Percentiles rank a stretch among this genome's conserved stretches.
Conservation (phyloP, 768 basidiomycete species). For the Amanita muscaria region DNA sequence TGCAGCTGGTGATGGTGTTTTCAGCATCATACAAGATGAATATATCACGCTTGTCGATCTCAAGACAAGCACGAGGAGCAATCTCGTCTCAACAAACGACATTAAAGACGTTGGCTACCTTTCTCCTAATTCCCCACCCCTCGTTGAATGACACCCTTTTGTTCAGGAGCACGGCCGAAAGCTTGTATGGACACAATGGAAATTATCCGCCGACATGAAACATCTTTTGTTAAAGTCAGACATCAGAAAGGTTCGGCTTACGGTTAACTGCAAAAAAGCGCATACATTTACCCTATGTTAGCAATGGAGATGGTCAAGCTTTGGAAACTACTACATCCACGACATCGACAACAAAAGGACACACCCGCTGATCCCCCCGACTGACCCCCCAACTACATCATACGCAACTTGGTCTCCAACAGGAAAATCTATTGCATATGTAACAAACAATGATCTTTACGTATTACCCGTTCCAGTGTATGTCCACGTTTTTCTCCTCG, state of each 20-base stretch:
- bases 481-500: conserved; percentile 16
- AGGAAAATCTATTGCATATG: conserved; percentile 78
- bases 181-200: conserved; percentile 55
- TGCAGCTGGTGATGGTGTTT: conserved; percentile 91
- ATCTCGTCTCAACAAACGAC: conserved; percentile 48
- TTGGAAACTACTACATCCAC: conserved; percentile 92
- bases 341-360: conserved; percentile 61
- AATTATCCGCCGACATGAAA: conserved; percentile 85
- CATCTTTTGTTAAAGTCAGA: conserved; percentile 78
- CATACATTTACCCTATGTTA: conserved; percentile 19
- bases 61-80: conserved; percentile 58
- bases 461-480: conserved; percentile 62
- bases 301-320: conserved; percentile 93
- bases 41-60: conserved; percentile 77
- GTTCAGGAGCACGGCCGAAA: conserved; percentile 45
- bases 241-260: conserved; percentile 49
- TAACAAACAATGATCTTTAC: conserved; percentile 83
- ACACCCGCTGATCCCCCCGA: conserved; percentile 59
- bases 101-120: conserved; percentile 50
- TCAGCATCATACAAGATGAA: conserved; percentile 51
- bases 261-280: neutral
- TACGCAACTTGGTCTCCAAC: conserved; percentile 88
- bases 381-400: conserved; percentile 61
- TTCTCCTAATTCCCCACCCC: conserved; percentile 6
- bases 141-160: neutral